These are phyloP conservation scores for Floccularia luteovirens DNA, from an alignment of 768 basidiomycete genomes.

Conservation along the genomic window DNA sequence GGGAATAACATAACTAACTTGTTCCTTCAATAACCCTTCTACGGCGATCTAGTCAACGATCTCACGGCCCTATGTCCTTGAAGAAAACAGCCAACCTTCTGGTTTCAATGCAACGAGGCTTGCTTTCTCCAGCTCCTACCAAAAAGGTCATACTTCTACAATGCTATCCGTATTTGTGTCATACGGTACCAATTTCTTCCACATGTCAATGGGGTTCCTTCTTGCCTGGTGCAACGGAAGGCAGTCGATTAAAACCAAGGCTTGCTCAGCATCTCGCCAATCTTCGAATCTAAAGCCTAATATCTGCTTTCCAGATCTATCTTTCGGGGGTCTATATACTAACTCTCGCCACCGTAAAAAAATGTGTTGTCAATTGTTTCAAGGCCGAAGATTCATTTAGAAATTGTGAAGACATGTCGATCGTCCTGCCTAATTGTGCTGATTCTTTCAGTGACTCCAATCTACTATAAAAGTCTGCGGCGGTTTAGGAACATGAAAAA, in stretches of 20 bases:
- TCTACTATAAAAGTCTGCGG: too few species aligned
- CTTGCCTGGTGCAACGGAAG: constrained; percentile 8
- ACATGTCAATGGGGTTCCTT: constrained; percentile 20
- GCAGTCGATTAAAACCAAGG: constrained; percentile 11
- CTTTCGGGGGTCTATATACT: constrained; percentile 10
- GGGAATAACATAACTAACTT: constrained; percentile 8
- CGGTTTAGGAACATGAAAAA: too few species aligned
- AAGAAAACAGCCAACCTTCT: constrained; percentile 9
- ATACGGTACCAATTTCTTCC: constrained; percentile 16
- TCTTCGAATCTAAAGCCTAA: constrained; percentile 23
- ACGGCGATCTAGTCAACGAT: constrained; percentile 17
- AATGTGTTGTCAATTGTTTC: constrained; percentile 10
- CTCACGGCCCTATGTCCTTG: constrained; percentile 8
- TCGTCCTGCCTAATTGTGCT: constrained; percentile 16
- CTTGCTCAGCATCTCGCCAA: constrained; percentile 20
- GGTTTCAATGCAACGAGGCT: constrained; percentile 15
- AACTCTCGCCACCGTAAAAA: constrained; percentile 13
- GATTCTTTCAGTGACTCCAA: too few species aligned
- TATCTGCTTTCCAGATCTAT: constrained; percentile 20
- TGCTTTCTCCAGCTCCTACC: too few species aligned
- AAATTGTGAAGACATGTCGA: constrained; percentile 19
- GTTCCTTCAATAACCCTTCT: constrained; percentile 6
- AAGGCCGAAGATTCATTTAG: constrained; percentile 19
- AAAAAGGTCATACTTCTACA: constrained; percentile 1
- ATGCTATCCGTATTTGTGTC: constrained; percentile 8